A percentile compares a stretch with the other conserved stretches of the same genome.
These are phyloP conservation scores for Atalantia buxifolia DNA, from an alignment of 345 rosid genomes.

Conservation along the genomic window DNA sequence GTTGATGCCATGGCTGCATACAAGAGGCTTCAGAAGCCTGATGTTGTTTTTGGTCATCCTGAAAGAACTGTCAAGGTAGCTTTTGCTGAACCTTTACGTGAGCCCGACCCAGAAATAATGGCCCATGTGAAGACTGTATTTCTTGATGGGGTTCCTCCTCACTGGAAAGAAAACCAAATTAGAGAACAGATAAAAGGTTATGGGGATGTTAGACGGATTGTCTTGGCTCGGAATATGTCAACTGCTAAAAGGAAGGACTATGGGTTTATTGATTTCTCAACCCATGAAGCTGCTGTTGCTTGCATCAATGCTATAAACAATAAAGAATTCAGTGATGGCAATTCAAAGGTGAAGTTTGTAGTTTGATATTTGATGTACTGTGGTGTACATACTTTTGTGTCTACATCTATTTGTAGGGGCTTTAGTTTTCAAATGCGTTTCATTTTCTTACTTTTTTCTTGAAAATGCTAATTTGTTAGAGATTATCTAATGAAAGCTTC, in stretches of 20 bases:
- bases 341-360: constrained; percentile 35
- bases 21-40: constrained; percentile 67
- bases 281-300: constrained; percentile 53
- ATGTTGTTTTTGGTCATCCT: constrained; percentile 59
- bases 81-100: constrained; percentile 61
- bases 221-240: constrained; percentile 58
- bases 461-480: background rate
- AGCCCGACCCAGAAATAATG: constrained; percentile 67
- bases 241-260: constrained; percentile 64
- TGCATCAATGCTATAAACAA: constrained; percentile 53
- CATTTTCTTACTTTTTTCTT: background rate
- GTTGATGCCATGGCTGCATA: constrained; percentile 60
- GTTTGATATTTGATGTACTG: constrained; percentile 6
- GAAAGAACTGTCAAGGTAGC: constrained; percentile 74
- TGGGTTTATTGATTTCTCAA: constrained; percentile 56
- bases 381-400: background rate
- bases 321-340: constrained; percentile 34
- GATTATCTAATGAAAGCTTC: background rate
- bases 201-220: constrained; percentile 47
- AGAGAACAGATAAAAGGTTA: constrained; percentile 39
- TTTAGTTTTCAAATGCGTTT: background rate
- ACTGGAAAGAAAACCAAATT: constrained; percentile 56
- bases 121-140: constrained; percentile 61
- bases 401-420: background rate
- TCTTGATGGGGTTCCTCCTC: constrained; percentile 63